Base-by-base conservation (phyloP, 129 eudicot species). In the Saposhnikovia divaricata region DNA sequence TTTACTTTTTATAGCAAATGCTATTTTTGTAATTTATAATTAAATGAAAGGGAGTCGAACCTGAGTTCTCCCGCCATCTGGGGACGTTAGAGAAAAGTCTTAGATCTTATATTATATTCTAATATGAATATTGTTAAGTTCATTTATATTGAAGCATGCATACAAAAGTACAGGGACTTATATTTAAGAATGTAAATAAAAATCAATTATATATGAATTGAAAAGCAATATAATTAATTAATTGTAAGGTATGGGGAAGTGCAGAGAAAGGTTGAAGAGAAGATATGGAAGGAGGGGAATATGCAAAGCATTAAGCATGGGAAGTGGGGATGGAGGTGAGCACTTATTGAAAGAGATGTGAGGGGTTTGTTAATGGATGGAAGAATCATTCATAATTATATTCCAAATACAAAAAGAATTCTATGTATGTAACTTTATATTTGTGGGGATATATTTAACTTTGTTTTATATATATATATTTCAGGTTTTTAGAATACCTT, bases 281-380 rank as follows among this genome's bases (percentile, higher is more conserved):
- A 50, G 70, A 50, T 59, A 16, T 21, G 44, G 12, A 74, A 80
- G 47, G 39, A 47, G 16, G 63, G 28, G 73, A 79, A 48, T 28
- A 74, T 43, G 53, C 31, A 28, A 43, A 48, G 37, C 37, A 15
- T 74, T 15, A 43, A 48, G 37, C 37, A 15, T 74, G 50, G 43
- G 77, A 16, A 18, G 27, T 27, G 19, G 73, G 73, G 43, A 15
- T 51, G 34, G 72, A 38, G 27, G 6, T 31, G 39, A 37, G 55
- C 55, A 51, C 38, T 31, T 21, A 14, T 47, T 47, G 53, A 80
- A 48, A 80, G 78, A n/a, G 82, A 80, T 51, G 14, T 13, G 82
- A 46, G 72, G n/a, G 77, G 55, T 37, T 72, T n/a, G 72, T 80
- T 18, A 50, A 80, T 53, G 34, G 73, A 28, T 44, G 15, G 28